Evolutionary conservation across 169 alveolate genomes (phyloP).

Genomic region (Babesia ovis): DNA sequence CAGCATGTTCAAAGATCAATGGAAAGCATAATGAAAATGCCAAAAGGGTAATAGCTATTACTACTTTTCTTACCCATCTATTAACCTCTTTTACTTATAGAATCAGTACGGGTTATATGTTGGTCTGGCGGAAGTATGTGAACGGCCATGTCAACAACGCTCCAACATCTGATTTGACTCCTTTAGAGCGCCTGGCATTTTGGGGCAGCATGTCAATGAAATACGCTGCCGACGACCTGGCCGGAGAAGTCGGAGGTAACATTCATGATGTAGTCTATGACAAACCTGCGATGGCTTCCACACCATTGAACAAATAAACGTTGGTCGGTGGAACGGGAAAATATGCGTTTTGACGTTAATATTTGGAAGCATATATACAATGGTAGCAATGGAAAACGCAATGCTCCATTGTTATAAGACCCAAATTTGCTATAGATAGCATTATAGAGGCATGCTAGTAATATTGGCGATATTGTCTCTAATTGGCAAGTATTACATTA

Average conservation of each 20-base stretch:
- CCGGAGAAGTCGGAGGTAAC: conserved; percentile 22
- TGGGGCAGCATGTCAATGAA: background rate
- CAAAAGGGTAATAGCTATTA: conserved; percentile 2
- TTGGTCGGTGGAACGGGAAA: too few relatives aligned
- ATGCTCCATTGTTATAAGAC: too few relatives aligned
- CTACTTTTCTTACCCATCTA: background rate
- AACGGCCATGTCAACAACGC: conserved; percentile 15
- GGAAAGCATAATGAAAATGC: conserved; percentile 6
- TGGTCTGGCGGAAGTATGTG: conserved; percentile 15
- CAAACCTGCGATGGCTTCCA: too few relatives aligned
- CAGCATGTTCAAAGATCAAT: conserved; percentile 16
- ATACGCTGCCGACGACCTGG: conserved; percentile 15
- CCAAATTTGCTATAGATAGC: too few relatives aligned
- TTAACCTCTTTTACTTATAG: conserved; percentile 18
- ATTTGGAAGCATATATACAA: too few relatives aligned
- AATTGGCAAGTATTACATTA: too few relatives aligned
- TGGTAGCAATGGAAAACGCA: too few relatives aligned
- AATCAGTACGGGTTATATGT: conserved; percentile 10
- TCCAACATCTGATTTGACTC: conserved; percentile 16
- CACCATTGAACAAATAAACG: too few relatives aligned
- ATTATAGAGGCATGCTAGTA: too few relatives aligned
- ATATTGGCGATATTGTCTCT: too few relatives aligned
- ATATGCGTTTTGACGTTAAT: too few relatives aligned
- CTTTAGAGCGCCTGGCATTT: background rate
- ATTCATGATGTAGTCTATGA: conserved; percentile 6